A percentile compares a stretch with the other conserved stretches of the same genome.
These are phyloP conservation scores for Pythium chondricola DNA, from an alignment of 352 stramenopile genomes.

Conservation along the genomic window DNA sequence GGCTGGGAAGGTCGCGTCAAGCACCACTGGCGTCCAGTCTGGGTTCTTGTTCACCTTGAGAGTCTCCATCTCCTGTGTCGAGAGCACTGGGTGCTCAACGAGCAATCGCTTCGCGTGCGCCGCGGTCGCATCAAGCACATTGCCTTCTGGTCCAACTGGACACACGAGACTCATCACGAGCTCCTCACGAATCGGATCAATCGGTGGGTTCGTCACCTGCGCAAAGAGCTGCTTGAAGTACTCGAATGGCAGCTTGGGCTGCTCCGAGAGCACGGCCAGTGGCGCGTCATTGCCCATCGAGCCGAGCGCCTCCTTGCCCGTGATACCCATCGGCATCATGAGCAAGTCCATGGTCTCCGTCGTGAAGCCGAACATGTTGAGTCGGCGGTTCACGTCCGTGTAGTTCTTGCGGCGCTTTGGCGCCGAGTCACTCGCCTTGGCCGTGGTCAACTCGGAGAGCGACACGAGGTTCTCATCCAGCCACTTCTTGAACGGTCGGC, in stretches of 20 bases:
- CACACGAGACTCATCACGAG: conserved; percentile 97
- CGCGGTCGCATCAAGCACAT: conserved; percentile 86
- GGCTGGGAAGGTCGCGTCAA: conserved; percentile 63
- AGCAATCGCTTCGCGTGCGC: conserved; percentile 80
- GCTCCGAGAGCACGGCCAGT: conserved; percentile 90
- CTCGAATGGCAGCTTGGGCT: conserved; percentile 92
- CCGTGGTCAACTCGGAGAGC: conserved; percentile 63
- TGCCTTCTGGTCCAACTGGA: conserved; percentile 93
- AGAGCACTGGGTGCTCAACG: conserved; percentile 93
- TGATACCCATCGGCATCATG: conserved; percentile 92
- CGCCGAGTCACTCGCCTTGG: conserved; percentile 14
- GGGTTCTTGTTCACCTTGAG: conserved; percentile 76
- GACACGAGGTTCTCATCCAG: conserved; percentile 88
- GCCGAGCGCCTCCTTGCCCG: conserved; percentile 91
- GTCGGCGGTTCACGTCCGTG: conserved; percentile 76
- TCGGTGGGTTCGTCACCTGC: conserved; percentile 96
- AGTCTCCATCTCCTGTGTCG: conserved; percentile 89
- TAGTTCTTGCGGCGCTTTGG: conserved; percentile 33
- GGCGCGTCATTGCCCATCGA: conserved; percentile 96
- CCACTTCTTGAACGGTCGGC: conserved; percentile 90
- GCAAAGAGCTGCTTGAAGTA: conserved; percentile 97
- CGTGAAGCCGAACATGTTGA: conserved; percentile 96
- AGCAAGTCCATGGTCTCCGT: conserved; percentile 95
- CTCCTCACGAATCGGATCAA: conserved; percentile 97
- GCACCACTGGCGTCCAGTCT: conserved; percentile 48